These are phyloP conservation scores for Chlorociboria aeruginascens DNA, from an alignment of 495 filamentous ascomycete genomes.

Conservation along the genomic window DNA sequence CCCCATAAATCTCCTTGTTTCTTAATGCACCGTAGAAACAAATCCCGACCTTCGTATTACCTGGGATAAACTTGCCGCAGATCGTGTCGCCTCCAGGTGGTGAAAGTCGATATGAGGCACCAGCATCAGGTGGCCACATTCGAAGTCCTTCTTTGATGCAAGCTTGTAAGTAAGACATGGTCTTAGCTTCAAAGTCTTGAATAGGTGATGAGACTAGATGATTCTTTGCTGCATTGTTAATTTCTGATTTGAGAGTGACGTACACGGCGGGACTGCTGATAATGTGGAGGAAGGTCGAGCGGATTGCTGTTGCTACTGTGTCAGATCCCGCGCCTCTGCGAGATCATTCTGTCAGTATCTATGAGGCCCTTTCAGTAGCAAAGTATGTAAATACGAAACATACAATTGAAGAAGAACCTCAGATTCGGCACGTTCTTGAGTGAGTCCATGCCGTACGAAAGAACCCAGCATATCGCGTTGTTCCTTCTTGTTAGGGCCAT, in stretches of 20 bases:
- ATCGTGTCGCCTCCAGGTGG: slow-evolving; percentile 40
- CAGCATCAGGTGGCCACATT: slow-evolving; percentile 25
- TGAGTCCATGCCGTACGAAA: slow-evolving; percentile 30
- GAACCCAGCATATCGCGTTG: slow-evolving; percentile 33
- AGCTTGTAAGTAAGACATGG: slow-evolving; percentile 37
- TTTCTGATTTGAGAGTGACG: slow-evolving; percentile 41
- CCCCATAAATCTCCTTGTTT: slow-evolving; percentile 28
- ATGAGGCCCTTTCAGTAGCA: slow-evolving; percentile 25
- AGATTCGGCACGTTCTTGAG: slow-evolving; percentile 25
- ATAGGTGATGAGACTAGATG: slow-evolving; percentile 25
- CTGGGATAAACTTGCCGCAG: slow-evolving; percentile 39
- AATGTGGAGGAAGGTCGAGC: slow-evolving; percentile 40
- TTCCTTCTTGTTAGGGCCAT: slow-evolving; percentile 16
- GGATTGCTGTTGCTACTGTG: slow-evolving; percentile 48
- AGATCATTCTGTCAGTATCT: slow-evolving; percentile 45
- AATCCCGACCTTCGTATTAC: slow-evolving; percentile 40
- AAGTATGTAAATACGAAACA: background rate
- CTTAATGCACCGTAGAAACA: slow-evolving; percentile 19
- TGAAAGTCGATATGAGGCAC: slow-evolving; percentile 29
- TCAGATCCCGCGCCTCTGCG: slow-evolving; percentile 36
- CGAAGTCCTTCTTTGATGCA: slow-evolving; percentile 39
- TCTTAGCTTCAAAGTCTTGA: slow-evolving; percentile 25
- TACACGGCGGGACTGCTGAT: slow-evolving; percentile 33
- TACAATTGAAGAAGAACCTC: slow-evolving; percentile 29
- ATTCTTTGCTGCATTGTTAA: slow-evolving; percentile 27